Evolutionary conservation across 2,329 filamentous ascomycete genomes (phyloP).

Genomic region (Zymoseptoria pseudotritici): DNA sequence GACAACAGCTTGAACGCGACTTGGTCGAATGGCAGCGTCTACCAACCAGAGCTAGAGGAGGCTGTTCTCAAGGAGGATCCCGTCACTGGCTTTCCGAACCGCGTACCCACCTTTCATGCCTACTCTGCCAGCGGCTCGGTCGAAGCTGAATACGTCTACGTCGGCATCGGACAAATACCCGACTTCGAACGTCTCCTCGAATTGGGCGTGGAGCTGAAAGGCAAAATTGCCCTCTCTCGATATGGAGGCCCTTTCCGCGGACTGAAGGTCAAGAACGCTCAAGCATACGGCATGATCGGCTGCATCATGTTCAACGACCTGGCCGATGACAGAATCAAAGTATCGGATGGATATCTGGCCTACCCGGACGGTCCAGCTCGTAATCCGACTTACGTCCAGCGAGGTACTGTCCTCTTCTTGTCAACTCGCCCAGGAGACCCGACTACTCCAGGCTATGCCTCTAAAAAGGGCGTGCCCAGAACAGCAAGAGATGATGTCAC

Average conservation of each 20-base stretch:
- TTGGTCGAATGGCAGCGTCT: constrained; percentile 58
- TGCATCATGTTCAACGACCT: not conserved
- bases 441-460: constrained; percentile 80
- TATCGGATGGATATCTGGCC: constrained; percentile 38
- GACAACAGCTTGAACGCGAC: constrained; percentile 37
- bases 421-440: constrained; percentile 57
- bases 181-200: constrained; percentile 37
- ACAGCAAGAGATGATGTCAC: constrained; percentile 57
- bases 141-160: constrained; percentile 35
- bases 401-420: constrained; percentile 53
- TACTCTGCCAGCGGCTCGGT: constrained; percentile 42
- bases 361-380: constrained; percentile 39
- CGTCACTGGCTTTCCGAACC: constrained; percentile 15
- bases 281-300: constrained; percentile 3
- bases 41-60: constrained; percentile 46
- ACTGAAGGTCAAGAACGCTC: constrained; percentile 42
- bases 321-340: constrained; percentile 32
- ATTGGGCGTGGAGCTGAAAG: constrained; percentile 38
- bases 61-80: constrained; percentile 20
- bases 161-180: constrained; percentile 35
- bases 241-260: constrained; percentile 31
- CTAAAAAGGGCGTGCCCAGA: constrained; percentile 69
- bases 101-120: constrained; percentile 39
- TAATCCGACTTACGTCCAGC: constrained; percentile 40
- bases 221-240: constrained; percentile 42